Conservation (phyloP, 129 eudicot species). For the Flaveria trinervia region DNA sequence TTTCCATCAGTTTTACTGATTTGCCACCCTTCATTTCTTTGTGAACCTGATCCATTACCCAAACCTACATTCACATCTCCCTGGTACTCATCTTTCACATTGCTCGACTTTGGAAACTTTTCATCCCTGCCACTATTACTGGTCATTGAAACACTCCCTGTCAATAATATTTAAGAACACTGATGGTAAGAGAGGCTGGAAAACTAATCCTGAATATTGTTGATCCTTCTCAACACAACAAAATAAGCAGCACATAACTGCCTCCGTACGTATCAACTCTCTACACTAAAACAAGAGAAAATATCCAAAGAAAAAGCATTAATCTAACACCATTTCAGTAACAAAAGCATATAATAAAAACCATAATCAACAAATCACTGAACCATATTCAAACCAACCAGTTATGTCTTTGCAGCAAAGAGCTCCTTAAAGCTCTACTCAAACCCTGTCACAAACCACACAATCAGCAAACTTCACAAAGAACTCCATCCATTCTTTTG, state of each 20-base stretch:
- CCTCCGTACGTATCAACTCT: slow-evolving; percentile 43
- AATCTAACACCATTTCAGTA: slow-evolving; percentile 23
- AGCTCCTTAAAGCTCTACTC: slow-evolving; percentile 26
- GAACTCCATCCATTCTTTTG: not conserved
- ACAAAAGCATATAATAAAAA: not conserved
- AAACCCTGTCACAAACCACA: slow-evolving; percentile 37
- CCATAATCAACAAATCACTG: slow-evolving; percentile 3
- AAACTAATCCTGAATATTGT: slow-evolving; percentile 23
- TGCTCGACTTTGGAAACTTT: slow-evolving; percentile 20
- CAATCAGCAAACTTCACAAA: slow-evolving; percentile 17
- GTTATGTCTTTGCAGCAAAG: slow-evolving; percentile 22
- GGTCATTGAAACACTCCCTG: slow-evolving; percentile 60
- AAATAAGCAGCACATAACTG: slow-evolving; percentile 46
- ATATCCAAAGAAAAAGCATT: slow-evolving; percentile 22
- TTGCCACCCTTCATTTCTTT: slow-evolving; percentile 31
- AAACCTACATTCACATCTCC: slow-evolving; percentile 37
- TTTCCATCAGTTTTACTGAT: slow-evolving; percentile 27
- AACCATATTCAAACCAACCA: slow-evolving; percentile 21
- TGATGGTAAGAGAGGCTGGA: slow-evolving; percentile 29
- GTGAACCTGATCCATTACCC: slow-evolving; percentile 32
- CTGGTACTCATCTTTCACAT: slow-evolving; percentile 34
- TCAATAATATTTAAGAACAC: slow-evolving; percentile 47
- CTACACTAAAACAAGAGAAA: slow-evolving; percentile 32
- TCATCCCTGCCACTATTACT: slow-evolving; percentile 42
- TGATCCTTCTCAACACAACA: slow-evolving; percentile 38